Evolutionary conservation across 179 eudicot genomes (phyloP), one percentile per base, ranked within the genome.

Genomic region (Actinidia chinensis): DNA sequence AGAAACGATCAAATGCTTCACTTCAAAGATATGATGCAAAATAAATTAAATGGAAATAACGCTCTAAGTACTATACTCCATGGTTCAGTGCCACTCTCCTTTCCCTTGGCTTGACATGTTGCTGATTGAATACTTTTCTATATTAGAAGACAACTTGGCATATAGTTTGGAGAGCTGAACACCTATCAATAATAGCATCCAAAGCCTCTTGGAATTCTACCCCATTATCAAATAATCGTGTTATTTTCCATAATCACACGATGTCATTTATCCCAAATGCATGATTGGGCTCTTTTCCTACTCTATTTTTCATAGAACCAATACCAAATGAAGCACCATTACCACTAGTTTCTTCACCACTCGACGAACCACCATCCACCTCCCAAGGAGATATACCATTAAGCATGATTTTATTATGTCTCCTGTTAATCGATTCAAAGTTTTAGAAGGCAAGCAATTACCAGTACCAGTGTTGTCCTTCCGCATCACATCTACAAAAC

Each of bases 401-500:
- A 71, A 50, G 82, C 77, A 89, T 78, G 64, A 94, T 76, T 85
- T 79, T 86, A 73, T 93, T 88, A 28, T 97, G 98, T 86, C 89
- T 88, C 73, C 98, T 97, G 83, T n/a, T 90, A 79, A 80, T 93
- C 98, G 46, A 94, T 88, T 84, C 98, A 86, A 68, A 94, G 92
- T 81, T 90, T 94, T 71, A 93, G 81, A 81, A 94, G 98, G 84
- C 98, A 94, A 71, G 98, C 98, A 80, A 94, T 93, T 58, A 94
- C n/a, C 98, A 78, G 98, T 94, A 74, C 98, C 98, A 13, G 97
- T 94, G 98, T 94, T 75, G 98, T 94, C 84, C 98, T 86, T 68
- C 98, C 98, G 76, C 88, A 87, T 61, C 98, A 97, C 98, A 94
- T 94, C 97, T 94, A 91, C 36, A 67, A 78, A 79, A 78, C 71